Percentiles rank a stretch among this genome's conserved stretches.
Evolutionary conservation across 495 filamentous ascomycete species (phyloP).

Genomic region (Penicillium alfredii): DNA sequence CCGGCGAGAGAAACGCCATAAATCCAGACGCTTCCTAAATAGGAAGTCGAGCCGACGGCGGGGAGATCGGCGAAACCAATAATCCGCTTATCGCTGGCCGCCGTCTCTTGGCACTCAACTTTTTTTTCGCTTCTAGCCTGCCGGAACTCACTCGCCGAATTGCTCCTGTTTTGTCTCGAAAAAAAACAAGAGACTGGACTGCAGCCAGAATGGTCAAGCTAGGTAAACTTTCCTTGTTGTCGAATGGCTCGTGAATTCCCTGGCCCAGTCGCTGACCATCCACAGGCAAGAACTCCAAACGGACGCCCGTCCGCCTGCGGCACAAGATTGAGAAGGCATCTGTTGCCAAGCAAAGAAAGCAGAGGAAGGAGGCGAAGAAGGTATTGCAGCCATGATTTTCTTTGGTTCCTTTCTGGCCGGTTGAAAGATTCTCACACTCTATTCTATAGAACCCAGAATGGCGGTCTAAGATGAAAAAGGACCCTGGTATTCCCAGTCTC

Average conservation of each 20-base stretch:
- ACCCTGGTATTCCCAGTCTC: slow-evolving; percentile 92
- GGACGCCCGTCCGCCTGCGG: slow-evolving; percentile 76
- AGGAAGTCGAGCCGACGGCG: slow-evolving; percentile 10
- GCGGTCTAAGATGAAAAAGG: slow-evolving; percentile 88
- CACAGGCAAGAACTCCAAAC: slow-evolving; percentile 89
- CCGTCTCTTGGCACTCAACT: slow-evolving; percentile 34
- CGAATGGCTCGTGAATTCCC: slow-evolving; percentile 1
- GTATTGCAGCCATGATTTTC: slow-evolving; percentile 23
- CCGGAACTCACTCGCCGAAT: no score
- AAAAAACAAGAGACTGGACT: no score
- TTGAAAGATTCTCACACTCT: slow-evolving; percentile 4
- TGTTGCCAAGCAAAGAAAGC: slow-evolving; percentile 83
- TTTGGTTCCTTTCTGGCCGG: background rate
- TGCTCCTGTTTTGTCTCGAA: slow-evolving; percentile 10
- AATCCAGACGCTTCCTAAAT: no score
- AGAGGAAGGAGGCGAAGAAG: slow-evolving; percentile 80
- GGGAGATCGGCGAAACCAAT: slow-evolving; percentile 37
- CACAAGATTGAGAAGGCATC: slow-evolving; percentile 96
- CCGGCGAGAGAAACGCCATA: no score
- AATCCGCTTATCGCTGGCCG: slow-evolving; percentile 44
- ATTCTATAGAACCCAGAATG: slow-evolving; percentile 77
- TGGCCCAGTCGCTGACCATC: slow-evolving; percentile 9
- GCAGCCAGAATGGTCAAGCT: slow-evolving; percentile 45
- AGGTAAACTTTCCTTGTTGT: slow-evolving; percentile 30
- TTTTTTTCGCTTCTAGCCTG: slow-evolving; percentile 21